Percentiles rank a stretch among this genome's conserved stretches.
Evolutionary conservation across 257 asterid genomes (phyloP).

Genomic region (Euphrasia confusa): DNA sequence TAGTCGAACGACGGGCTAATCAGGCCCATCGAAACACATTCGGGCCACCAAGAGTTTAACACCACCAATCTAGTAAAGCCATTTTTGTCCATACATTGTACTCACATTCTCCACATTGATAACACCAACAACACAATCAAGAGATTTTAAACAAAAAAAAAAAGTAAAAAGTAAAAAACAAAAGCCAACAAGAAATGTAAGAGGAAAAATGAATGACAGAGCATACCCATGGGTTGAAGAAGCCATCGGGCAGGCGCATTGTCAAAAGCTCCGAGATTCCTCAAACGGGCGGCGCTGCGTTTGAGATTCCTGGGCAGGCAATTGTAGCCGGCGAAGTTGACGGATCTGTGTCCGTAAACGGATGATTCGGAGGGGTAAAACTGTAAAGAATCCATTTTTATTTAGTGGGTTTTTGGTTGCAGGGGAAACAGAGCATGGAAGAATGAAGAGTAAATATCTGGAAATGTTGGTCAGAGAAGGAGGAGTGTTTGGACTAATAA

Average conservation of each 20-base stretch:
- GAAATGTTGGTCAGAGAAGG: not conserved
- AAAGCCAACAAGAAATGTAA: not conserved
- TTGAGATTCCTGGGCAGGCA: conserved; percentile 37
- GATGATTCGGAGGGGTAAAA: conserved; percentile 21
- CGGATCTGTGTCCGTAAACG: conserved; percentile 26
- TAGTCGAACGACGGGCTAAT: too few relatives aligned
- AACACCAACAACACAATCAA: too few relatives aligned
- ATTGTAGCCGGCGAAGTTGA: conserved; percentile 34
- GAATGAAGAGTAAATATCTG: not conserved
- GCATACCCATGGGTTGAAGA: conserved; percentile 61
- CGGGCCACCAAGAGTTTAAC: too few relatives aligned
- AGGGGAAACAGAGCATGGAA: too few relatives aligned
- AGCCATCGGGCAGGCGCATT: conserved; percentile 36
- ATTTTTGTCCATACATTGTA: not conserved
- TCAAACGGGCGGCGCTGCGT: conserved; percentile 28
- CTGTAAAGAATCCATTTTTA: conserved; percentile 24
- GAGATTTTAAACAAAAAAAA: too few relatives aligned
- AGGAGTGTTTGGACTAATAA: not conserved
- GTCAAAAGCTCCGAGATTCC: conserved; percentile 34
- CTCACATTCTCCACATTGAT: conserved; percentile 1
- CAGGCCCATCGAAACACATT: too few relatives aligned
- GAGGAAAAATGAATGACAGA: not conserved
- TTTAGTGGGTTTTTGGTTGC: not conserved
- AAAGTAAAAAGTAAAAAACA: not conserved
- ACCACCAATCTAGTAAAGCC: too few relatives aligned